Percentiles rank a stretch among this genome's conserved stretches.
phyloP scores from a whole-genome alignment of 75 land plant genomes.

The Gnetum montanum region DNA sequence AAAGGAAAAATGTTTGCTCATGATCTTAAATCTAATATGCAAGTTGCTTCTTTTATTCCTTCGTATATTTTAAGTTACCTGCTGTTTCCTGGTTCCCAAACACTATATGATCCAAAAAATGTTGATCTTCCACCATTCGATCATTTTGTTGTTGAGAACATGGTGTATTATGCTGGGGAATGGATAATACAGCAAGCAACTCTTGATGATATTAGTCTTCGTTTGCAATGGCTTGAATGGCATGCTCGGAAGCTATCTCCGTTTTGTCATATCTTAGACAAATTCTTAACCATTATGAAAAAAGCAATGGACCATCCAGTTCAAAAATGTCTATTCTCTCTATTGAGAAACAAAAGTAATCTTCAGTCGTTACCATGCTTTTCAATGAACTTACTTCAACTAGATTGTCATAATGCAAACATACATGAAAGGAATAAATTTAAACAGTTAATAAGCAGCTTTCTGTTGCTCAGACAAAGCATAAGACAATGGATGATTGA shows the following conservation, averaged over 20 bases:
- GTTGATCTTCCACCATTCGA: conserved; percentile 8
- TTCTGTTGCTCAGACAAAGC: neutral
- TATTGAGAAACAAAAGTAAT: conserved; percentile 8
- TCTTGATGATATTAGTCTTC: conserved; percentile 36
- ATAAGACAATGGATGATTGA: conserved; percentile 10
- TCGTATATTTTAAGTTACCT: conserved; percentile 12
- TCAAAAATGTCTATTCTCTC: conserved; percentile 18
- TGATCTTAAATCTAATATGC: conserved; percentile 2
- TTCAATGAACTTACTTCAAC: conserved; percentile 4
- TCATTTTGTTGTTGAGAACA: conserved; percentile 17
- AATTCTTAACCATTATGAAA: conserved; percentile 19
- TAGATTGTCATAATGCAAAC: too few relatives aligned
- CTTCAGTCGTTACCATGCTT: conserved; percentile 1
- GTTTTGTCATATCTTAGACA: conserved; percentile 25
- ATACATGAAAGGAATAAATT: too few relatives aligned
- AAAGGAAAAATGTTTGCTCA: conserved; percentile 4
- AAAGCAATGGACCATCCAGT: conserved; percentile 44
- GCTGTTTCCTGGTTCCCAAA: conserved; percentile 30
- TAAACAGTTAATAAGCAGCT: neutral
- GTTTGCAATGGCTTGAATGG: conserved; percentile 51
- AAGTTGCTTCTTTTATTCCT: conserved; percentile 18
- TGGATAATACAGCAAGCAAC: conserved; percentile 84
- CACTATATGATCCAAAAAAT: neutral
- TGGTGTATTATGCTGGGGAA: conserved; percentile 53
- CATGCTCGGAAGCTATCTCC: conserved; percentile 25